Conservation (phyloP, 768 basidiomycete genomes). For the Psilocybe sp. region DNA sequence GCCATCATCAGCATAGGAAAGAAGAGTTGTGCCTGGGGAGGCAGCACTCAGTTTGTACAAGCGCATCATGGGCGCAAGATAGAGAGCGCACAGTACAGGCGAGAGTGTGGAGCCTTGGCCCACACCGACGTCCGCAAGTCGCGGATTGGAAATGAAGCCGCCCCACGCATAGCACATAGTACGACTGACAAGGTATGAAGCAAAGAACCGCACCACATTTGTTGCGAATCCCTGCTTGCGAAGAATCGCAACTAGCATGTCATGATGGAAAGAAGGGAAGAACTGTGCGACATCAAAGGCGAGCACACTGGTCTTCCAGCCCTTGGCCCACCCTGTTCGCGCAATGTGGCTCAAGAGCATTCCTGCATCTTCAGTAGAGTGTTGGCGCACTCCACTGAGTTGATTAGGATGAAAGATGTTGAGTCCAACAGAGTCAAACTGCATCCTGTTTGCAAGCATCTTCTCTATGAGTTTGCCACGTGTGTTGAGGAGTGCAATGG, state of each 20-base stretch:
- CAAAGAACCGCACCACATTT: constrained; percentile 3
- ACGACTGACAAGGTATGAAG: constrained; percentile 2
- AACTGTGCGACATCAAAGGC: constrained; percentile 8
- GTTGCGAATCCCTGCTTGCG: background rate
- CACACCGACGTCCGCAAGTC: constrained; percentile 2
- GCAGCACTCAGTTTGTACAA: background rate
- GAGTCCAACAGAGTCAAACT: background rate
- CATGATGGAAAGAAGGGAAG: constrained; percentile 10
- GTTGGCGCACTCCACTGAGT: background rate
- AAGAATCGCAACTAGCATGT: background rate
- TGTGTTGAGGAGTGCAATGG: background rate
- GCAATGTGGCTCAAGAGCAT: no score
- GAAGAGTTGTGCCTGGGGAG: background rate
- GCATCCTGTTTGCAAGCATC: background rate
- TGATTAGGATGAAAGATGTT: background rate
- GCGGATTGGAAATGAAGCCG: background rate
- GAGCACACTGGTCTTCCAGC: constrained; percentile 2
- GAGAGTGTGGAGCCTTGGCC: constrained; percentile 7
- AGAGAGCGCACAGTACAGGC: background rate
- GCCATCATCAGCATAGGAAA: no score
- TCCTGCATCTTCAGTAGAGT: background rate
- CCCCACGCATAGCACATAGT: constrained; percentile 5
- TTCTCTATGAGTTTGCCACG: background rate
- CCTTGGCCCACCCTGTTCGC: background rate
- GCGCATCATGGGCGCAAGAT: background rate